Conservation (phyloP, 441 rosid species). For the Gossypium gossypioides region DNA sequence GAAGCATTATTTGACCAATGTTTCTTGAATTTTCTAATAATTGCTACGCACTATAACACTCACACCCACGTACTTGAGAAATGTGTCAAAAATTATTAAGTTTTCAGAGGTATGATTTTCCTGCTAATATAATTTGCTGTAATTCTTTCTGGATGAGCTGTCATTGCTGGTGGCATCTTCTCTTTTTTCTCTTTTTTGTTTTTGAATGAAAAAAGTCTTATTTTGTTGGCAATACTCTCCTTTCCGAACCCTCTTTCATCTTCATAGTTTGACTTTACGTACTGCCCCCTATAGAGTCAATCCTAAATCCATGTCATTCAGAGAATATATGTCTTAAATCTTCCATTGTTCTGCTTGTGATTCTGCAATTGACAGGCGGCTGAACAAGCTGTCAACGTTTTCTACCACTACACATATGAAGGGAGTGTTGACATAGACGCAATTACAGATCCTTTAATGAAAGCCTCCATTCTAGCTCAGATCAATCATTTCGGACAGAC, state of each 20-base stretch:
- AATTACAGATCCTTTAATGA: conserved; percentile 71
- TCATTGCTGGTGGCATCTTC: background rate
- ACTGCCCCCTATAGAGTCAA: background rate
- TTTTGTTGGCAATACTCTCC: background rate
- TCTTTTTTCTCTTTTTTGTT: background rate
- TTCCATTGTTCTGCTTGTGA: conserved; percentile 8
- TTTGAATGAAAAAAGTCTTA: background rate
- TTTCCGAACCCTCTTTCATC: background rate
- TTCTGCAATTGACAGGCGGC: conserved; percentile 58
- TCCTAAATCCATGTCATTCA: background rate
- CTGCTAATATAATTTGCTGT: background rate
- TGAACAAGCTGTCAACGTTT: conserved; percentile 70
- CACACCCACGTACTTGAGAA: background rate
- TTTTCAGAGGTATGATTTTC: background rate
- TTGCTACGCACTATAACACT: background rate
- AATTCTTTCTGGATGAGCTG: conserved; percentile 3
- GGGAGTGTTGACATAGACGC: conserved; percentile 80
- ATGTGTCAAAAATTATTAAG: background rate
- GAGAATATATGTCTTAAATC: background rate
- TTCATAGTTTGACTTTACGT: background rate
- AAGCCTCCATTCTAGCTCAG: conserved; percentile 75
- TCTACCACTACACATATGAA: conserved; percentile 89
- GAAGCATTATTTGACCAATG: background rate
- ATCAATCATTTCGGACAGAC: conserved; percentile 84
- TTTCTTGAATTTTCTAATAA: background rate